These are phyloP conservation scores for Aspergillus arachidicola DNA, from an alignment of 2,329 filamentous ascomycete genomes.

Conservation along the genomic window DNA sequence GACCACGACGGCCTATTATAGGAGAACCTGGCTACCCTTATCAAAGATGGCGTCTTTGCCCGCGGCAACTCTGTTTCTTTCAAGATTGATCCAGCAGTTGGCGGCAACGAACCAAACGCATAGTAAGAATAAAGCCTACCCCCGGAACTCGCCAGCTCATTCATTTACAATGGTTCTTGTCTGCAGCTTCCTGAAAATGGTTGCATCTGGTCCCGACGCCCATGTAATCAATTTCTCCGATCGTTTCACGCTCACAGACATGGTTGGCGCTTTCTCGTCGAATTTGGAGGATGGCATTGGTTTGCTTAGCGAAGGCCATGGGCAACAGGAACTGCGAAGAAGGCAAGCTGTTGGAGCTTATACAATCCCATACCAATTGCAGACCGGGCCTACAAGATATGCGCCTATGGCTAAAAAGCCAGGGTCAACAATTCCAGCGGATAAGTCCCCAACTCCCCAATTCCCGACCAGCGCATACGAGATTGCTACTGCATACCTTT, in stretches of 20 bases:
- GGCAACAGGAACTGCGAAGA: constrained; percentile 31
- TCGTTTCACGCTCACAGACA: constrained; percentile 66
- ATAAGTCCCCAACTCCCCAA: constrained; percentile 48
- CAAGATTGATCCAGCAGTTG: constrained; percentile 46
- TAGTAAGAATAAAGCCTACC: constrained; percentile 48
- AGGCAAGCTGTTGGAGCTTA: constrained; percentile 32
- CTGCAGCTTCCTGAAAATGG: constrained; percentile 61
- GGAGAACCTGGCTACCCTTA: constrained; percentile 47
- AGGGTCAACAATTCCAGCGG: constrained; percentile 60
- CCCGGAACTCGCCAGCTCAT: not conserved
- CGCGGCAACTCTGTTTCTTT: constrained; percentile 49
- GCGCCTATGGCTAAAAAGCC: constrained; percentile 65
- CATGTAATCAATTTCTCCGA: constrained; percentile 62
- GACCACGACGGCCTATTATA: constrained; percentile 22
- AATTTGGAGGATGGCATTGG: constrained; percentile 36
- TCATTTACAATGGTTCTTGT: not conserved
- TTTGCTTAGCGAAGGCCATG: constrained; percentile 25
- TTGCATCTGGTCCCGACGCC: constrained; percentile 56
- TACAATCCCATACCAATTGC: constrained; percentile 56
- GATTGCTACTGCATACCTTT: constrained; percentile 56
- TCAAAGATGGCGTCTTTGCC: constrained; percentile 38
- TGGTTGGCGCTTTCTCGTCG: constrained; percentile 62
- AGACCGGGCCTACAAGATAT: constrained; percentile 59
- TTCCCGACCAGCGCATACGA: constrained; percentile 59
- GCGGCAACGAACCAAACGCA: constrained; percentile 54